These are phyloP conservation scores for Aspergillus biplanus DNA, from an alignment of 495 filamentous ascomycete genomes.

Conservation along the genomic window DNA sequence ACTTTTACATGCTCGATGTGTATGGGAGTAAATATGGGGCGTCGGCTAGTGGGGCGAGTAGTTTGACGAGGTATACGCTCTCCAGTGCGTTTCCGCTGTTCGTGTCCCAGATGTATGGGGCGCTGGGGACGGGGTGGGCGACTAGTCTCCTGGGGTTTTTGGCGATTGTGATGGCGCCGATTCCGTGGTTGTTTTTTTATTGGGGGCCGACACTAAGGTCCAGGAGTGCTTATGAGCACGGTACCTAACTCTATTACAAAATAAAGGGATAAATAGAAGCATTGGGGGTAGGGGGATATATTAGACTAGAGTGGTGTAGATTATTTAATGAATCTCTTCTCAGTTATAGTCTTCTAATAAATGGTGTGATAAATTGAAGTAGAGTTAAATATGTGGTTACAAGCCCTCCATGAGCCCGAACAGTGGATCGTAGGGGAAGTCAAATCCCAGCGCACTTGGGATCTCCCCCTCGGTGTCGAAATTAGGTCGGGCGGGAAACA, in stretches of 20 bases:
- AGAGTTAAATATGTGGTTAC: too few relatives aligned
- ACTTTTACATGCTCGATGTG: constrained; percentile 59
- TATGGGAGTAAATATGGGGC: constrained; percentile 14
- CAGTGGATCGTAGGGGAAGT: too few relatives aligned
- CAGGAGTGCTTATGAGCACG: constrained; percentile 18
- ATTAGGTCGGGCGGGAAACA: too few relatives aligned
- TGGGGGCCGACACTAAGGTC: constrained; percentile 3
- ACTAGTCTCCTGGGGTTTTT: constrained; percentile 49
- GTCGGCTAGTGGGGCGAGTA: constrained; percentile 52
- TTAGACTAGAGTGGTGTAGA: not conserved
- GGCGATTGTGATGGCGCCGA: constrained; percentile 18
- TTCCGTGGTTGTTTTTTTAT: constrained; percentile 20
- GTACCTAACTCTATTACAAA: too few relatives aligned
- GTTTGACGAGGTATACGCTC: constrained; percentile 74
- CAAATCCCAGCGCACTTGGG: too few relatives aligned
- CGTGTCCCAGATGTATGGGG: constrained; percentile 69
- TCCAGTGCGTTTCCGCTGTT: constrained; percentile 72
- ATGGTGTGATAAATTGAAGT: too few relatives aligned
- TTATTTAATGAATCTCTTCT: not conserved
- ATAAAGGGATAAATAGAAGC: too few relatives aligned
- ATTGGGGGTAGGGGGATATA: too few relatives aligned
- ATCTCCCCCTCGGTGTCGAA: too few relatives aligned
- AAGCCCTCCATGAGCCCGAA: too few relatives aligned
- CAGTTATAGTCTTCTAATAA: too few relatives aligned
- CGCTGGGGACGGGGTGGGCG: constrained; percentile 73